These are phyloP conservation scores for Agaricus subrufescens DNA, from an alignment of 768 basidiomycete genomes.

Conservation along the genomic window DNA sequence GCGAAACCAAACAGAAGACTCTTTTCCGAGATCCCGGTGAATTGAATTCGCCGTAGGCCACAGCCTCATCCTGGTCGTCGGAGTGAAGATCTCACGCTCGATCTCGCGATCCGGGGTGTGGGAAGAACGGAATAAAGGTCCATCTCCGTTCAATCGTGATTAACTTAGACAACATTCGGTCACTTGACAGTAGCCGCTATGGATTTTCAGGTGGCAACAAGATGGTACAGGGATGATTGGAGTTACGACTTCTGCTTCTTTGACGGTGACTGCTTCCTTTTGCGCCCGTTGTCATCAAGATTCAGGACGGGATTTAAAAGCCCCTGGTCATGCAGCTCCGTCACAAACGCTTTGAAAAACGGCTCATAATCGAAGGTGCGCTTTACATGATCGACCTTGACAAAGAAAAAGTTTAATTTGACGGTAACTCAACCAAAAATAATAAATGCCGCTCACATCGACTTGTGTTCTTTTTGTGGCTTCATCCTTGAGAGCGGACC, in stretches of 20 bases:
- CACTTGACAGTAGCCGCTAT: no score
- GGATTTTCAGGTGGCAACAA: neutral
- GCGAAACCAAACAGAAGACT: no score
- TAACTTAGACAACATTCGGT: neutral
- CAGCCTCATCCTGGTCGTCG: no score
- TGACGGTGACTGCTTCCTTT: conserved; percentile 9
- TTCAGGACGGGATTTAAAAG: conserved; percentile 39
- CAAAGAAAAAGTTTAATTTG: neutral
- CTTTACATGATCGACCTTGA: conserved; percentile 51
- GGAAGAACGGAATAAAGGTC: no score
- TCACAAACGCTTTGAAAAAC: conserved; percentile 45
- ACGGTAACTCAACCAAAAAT: neutral
- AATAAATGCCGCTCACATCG: conserved; percentile 32
- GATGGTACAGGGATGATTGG: neutral
- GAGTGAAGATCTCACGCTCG: no score
- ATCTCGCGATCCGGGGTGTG: no score
- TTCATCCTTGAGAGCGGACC: conserved; percentile 46
- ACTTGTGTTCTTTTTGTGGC: conserved; percentile 34
- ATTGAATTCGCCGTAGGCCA: no score
- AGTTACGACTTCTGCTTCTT: conserved; percentile 1
- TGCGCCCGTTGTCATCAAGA: conserved; percentile 28
- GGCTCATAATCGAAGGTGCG: conserved; percentile 63
- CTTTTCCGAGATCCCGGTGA: no score
- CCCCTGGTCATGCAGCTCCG: conserved; percentile 39
- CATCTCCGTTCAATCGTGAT: no score